Evolutionary conservation across 768 basidiomycete genomes (phyloP).

Genomic region (Termitomyces heimii): DNA sequence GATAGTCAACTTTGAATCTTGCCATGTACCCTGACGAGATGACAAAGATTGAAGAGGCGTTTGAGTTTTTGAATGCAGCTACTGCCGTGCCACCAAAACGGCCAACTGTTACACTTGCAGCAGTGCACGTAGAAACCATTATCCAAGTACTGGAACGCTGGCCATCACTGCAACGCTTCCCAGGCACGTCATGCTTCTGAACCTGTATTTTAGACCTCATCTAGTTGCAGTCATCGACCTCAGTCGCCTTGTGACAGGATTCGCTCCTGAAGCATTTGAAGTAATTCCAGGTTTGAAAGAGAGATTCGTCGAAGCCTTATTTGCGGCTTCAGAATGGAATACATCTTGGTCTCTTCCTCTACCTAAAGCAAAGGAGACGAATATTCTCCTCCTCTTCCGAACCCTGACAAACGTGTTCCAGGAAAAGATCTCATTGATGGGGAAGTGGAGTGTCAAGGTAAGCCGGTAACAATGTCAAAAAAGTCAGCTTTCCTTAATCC

Average conservation of each 20-base stretch:
- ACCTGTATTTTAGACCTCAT: background rate
- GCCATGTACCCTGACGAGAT: conserved; percentile 67
- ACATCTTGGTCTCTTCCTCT: conserved; percentile 48
- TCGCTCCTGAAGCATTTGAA: conserved; percentile 48
- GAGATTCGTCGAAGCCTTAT: conserved; percentile 53
- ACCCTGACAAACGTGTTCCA: conserved; percentile 77
- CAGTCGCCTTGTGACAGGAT: conserved; percentile 66
- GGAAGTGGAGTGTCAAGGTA: conserved; percentile 49
- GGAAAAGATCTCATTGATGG: conserved; percentile 40
- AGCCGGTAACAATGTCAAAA: conserved; percentile 9
- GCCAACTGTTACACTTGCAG: conserved; percentile 29
- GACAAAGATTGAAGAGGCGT: conserved; percentile 51
- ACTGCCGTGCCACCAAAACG: conserved; percentile 30
- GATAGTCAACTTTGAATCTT: conserved; percentile 62
- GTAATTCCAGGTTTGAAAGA: conserved; percentile 33
- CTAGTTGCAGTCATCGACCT: conserved; percentile 71
- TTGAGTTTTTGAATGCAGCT: conserved; percentile 49
- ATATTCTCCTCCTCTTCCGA: conserved; percentile 73
- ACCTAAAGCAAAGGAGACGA: conserved; percentile 75
- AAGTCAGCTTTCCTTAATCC: background rate
- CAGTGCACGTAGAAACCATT: conserved; percentile 55
- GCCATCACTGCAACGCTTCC: conserved; percentile 70
- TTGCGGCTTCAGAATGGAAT: conserved; percentile 65
- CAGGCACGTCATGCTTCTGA: conserved; percentile 24
- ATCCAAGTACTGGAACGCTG: conserved; percentile 65